Conservation (phyloP, 148 eudicot species). For the Drosera capensis region DNA sequence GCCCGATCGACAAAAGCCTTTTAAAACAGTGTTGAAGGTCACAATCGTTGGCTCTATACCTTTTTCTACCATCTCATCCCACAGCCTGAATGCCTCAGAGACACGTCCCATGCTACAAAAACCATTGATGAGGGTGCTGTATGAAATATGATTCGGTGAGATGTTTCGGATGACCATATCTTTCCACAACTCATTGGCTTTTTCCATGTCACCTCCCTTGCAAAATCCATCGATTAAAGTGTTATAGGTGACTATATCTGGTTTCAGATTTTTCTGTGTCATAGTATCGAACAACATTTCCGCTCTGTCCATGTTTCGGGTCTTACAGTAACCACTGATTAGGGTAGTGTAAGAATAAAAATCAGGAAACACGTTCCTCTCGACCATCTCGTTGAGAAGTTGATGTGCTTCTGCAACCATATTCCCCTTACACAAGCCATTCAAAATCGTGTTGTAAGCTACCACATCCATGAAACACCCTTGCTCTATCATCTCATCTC, state of each 20-base stretch:
- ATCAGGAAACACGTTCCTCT: conserved; percentile 56
- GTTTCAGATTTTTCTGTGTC: conserved; percentile 57
- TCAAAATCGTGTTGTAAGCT: conserved; percentile 64
- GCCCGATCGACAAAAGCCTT: conserved; percentile 59
- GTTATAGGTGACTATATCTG: conserved; percentile 65
- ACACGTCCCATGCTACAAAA: conserved; percentile 32
- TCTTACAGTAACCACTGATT: conserved; percentile 57
- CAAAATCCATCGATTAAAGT: conserved; percentile 69
- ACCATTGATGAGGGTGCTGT: conserved; percentile 53
- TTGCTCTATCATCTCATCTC: conserved; percentile 65
- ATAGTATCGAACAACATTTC: conserved; percentile 34
- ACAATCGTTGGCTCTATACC: conserved; percentile 50
- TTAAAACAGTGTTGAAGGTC: conserved; percentile 53
- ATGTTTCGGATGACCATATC: conserved; percentile 37
- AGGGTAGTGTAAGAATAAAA: conserved; percentile 53
- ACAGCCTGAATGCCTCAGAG: conserved; percentile 41
- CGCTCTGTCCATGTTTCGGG: conserved; percentile 37
- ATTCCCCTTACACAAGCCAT: conserved; percentile 58
- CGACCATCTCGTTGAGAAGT: conserved; percentile 62
- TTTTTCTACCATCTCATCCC: conserved; percentile 71
- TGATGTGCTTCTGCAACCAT: conserved; percentile 47
- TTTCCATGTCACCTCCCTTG: conserved; percentile 56
- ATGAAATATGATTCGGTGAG: conserved; percentile 47
- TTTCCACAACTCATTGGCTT: conserved; percentile 32
- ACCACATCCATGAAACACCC: conserved; percentile 71